Percentiles rank a stretch among this genome's conserved stretches.
Conservation (phyloP, 345 rosid genomes). For the Eucalyptus regnans region DNA sequence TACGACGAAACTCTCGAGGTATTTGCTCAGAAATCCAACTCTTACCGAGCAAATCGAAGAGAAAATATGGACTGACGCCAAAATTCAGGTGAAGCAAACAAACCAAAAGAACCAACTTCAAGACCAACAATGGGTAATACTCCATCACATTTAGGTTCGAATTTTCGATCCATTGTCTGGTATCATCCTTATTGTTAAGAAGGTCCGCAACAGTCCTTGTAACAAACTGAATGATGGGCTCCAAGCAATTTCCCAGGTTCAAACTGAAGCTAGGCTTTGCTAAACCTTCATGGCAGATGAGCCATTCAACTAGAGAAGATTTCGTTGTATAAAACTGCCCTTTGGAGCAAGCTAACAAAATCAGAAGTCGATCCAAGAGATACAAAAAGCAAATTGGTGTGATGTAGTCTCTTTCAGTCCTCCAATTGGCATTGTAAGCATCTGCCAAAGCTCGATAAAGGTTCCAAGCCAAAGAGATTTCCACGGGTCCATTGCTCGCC, state of each 20-base stretch:
- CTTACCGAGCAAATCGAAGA: not conserved
- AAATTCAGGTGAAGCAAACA: constrained; percentile 25
- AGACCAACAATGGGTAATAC: constrained; percentile 5
- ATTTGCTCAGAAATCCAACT: not conserved
- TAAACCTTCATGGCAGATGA: constrained; percentile 6
- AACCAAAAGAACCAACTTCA: constrained; percentile 13
- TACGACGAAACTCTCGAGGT: constrained; percentile 2
- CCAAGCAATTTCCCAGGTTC: not conserved
- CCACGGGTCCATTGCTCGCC: not conserved
- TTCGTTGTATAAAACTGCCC: constrained; percentile 7
- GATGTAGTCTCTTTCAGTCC: constrained; percentile 4
- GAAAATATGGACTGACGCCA: not conserved
- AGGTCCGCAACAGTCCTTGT: not conserved
- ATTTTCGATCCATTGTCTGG: constrained; percentile 12
- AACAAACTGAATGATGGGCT: not conserved
- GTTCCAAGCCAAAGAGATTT: not conserved
- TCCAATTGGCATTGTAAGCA: constrained; percentile 20
- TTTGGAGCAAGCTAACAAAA: not conserved
- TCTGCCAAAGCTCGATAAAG: constrained; percentile 18
- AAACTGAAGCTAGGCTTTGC: not conserved
- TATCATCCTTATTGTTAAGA: not conserved
- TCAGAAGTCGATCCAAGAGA: constrained; percentile 27
- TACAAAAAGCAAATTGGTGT: constrained; percentile 32
- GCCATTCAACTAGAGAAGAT: constrained; percentile 29
- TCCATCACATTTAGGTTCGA: not conserved